Evolutionary conservation across 441 rosid genomes (phyloP), one percentile per base, ranked within the genome.

Genomic region (Erodium chrysanthum): DNA sequence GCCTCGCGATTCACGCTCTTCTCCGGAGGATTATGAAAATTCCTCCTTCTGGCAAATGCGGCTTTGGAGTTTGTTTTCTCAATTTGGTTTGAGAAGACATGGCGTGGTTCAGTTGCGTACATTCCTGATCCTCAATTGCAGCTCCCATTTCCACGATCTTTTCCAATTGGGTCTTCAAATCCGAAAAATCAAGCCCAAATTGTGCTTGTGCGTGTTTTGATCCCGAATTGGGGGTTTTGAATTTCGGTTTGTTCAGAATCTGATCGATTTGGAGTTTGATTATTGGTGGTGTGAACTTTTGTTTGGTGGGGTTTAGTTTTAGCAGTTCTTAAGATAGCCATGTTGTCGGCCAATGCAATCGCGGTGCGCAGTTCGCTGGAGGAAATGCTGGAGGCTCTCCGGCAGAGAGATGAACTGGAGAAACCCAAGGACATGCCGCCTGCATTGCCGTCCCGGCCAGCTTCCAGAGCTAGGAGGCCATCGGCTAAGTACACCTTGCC

Each of bases 351-450:
- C 20, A 50, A 50, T 6, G 40, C 88, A 0, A 44, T 74, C 4
- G 68, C 79, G 80, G 76, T 78, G 64, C 88, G 86, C 64, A 95
- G 99, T 80, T 95, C 99, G 7, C 73, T 95, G 31, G 99, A 95
- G 83, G 99, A 82, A 82, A 95, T 95, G 99, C 78, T 95, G 42
- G 96, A 89, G 27, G 84, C 92, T 17, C 84, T 95, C 42, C 81
- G 92, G 68, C 78, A 77, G 78, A 83, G 74, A 15, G 99, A 91
- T 63, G 95, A 90, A 67, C 70, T 68, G 68, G 96, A 88, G 73
- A 87, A 74, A 67, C 84, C 90, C 17, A 86, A 75, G 77, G 97
- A 94, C 74, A 73, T 84, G 74, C 99, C 97, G 0, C 99, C 99
- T 1, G 92, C 88, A 56, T 81, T 91, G 81, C 99, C 99, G 56